phyloP scores from a whole-genome alignment of 1,284 basidiomycete species.

The Trichosporon asahii region DNA sequence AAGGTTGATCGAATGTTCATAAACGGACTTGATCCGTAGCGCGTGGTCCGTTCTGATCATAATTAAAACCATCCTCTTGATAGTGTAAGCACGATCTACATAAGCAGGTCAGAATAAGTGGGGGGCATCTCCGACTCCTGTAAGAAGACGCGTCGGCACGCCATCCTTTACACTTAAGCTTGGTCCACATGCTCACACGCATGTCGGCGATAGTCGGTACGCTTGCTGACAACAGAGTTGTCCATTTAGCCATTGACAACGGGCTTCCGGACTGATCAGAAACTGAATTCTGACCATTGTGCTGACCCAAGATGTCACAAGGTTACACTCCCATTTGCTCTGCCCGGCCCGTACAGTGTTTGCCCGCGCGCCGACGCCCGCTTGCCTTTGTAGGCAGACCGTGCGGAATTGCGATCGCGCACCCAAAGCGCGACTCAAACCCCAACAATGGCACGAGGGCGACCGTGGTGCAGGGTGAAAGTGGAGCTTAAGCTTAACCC shows the following conservation, averaged over 20 bases:
- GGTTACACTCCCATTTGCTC: neutral
- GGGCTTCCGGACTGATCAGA: neutral
- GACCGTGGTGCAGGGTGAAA: neutral
- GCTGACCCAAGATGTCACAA: neutral
- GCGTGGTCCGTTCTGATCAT: neutral
- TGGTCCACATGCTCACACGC: neutral
- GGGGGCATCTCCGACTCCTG: neutral
- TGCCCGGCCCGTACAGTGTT: neutral
- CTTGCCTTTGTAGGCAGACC: neutral
- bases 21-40: neutral
- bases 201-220: neutral
- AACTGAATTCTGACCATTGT: neutral
- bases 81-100: neutral
- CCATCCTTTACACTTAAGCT: neutral
- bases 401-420: neutral
- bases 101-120: neutral
- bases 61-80: neutral
- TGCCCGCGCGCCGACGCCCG: neutral
- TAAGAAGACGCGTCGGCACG: neutral
- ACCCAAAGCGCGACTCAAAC: neutral
- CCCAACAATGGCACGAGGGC: neutral
- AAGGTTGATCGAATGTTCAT: neutral
- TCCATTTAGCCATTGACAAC: neutral
- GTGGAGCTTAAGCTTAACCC: neutral
- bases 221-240: neutral